These are phyloP conservation scores for Silene vulgaris DNA, from an alignment of 179 eudicot species.

Conservation along the genomic window DNA sequence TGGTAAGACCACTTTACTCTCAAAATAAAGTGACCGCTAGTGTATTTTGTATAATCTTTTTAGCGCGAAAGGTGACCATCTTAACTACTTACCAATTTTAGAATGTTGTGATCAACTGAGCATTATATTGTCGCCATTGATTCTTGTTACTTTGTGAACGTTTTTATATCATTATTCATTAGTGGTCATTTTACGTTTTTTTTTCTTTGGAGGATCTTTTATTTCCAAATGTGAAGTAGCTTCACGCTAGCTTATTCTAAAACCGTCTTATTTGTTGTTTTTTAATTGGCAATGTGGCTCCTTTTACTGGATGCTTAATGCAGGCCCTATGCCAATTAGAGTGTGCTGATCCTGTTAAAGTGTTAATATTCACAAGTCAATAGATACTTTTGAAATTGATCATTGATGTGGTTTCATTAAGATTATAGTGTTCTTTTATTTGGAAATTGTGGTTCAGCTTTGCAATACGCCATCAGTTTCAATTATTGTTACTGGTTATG, in stretches of 20 bases:
- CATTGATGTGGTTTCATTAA: not conserved
- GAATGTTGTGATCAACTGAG: too few species aligned
- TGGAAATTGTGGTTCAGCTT: slow-evolving; percentile 11
- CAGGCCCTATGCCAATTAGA: not conserved
- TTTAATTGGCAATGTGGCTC: not conserved
- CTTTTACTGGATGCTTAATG: not conserved
- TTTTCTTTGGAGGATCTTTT: not conserved
- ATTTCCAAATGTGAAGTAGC: not conserved
- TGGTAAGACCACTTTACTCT: not conserved
- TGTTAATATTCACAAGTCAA: not conserved
- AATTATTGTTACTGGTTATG: not conserved
- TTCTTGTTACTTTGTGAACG: too few species aligned
- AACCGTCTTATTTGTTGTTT: not conserved
- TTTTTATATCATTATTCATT: not conserved
- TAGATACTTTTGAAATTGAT: not conserved
- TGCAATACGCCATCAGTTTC: not conserved
- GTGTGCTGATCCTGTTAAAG: slow-evolving; percentile 11
- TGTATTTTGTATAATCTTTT: too few species aligned
- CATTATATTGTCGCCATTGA: too few species aligned
- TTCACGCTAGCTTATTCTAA: not conserved
- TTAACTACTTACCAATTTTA: too few species aligned
- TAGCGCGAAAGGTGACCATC: too few species aligned
- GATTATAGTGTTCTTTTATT: not conserved
- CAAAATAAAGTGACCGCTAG: not conserved
- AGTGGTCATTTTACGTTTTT: not conserved